phyloP scores from a whole-genome alignment of 805 yeast genomes.

The Pichia rugopelliculosa region DNA sequence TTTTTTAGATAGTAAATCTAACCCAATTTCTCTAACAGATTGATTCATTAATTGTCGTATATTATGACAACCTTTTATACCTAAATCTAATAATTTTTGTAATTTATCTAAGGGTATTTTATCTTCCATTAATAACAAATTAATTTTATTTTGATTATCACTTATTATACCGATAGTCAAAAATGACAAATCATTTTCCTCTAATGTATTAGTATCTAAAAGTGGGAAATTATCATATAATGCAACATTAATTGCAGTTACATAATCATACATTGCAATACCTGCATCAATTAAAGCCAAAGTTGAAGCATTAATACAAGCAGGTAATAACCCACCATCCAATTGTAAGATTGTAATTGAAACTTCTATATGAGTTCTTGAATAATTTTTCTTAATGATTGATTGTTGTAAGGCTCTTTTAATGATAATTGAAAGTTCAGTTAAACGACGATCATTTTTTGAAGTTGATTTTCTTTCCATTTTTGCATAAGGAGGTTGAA shows the following conservation, averaged over 20 bases:
- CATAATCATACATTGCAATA: conserved; percentile 85
- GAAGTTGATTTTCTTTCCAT: conserved; percentile 61
- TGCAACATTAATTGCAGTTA: conserved; percentile 75
- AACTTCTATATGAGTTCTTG: conserved; percentile 75
- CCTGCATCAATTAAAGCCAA: conserved; percentile 93
- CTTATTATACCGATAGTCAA: conserved; percentile 84
- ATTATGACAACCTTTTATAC: conserved; percentile 80
- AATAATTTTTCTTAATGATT: conserved; percentile 64
- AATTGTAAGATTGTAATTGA: conserved; percentile 73
- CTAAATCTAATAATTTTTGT: conserved; percentile 69
- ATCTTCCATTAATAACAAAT: conserved; percentile 72
- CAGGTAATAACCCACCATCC: conserved; percentile 83
- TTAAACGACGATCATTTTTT: conserved; percentile 61
- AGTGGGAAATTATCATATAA: conserved; percentile 68
- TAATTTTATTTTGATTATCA: conserved; percentile 59
- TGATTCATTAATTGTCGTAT: conserved; percentile 80
- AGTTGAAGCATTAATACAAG: conserved; percentile 78
- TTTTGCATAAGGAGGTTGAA: conserved; percentile 76
- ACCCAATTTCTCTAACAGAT: conserved; percentile 72
- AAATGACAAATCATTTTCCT: conserved; percentile 75
- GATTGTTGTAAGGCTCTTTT: conserved; percentile 70
- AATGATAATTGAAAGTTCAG: conserved; percentile 59
- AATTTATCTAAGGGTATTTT: conserved; percentile 76
- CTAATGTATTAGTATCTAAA: conserved; percentile 74
- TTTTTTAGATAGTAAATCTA: conserved; percentile 29